These are phyloP conservation scores for Paramecium primaurelia DNA, from an alignment of 73 alveolate species.

Conservation along the genomic window DNA sequence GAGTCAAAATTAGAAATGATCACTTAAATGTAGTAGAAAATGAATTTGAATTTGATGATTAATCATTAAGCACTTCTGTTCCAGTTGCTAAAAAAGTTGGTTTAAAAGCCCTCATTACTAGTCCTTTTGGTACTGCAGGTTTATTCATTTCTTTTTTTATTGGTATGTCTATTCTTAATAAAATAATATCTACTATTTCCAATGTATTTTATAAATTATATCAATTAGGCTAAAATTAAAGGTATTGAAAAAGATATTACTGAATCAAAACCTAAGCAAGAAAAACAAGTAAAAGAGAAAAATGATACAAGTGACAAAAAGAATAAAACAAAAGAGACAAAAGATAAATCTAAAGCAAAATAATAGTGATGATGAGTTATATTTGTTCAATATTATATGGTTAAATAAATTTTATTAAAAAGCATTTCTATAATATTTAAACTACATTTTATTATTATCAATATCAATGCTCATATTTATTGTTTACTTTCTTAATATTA, in stretches of 20 bases:
- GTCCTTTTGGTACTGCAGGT: conserved; percentile 20
- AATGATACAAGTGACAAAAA: not conserved
- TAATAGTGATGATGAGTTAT: not conserved
- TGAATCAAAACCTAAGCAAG: not conserved
- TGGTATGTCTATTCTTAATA: not conserved
- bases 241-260: not conserved
- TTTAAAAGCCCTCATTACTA: not conserved
- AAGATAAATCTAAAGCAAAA: not conserved
- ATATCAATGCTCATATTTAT: no score
- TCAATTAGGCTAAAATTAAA: not conserved
- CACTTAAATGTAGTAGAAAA: conserved; percentile 21
- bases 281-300: not conserved
- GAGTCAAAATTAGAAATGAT: conserved; percentile 44
- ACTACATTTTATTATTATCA: not conserved
- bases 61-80: not conserved
- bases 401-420: not conserved
- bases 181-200: not conserved
- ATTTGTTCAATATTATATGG: not conserved
- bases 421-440: not conserved
- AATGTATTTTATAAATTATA: not conserved
- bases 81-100: not conserved
- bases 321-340: not conserved
- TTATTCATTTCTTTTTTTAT: not conserved
- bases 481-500: no score
- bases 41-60: not conserved